Evolutionary conservation across 305 asterid genomes (phyloP).

Genomic region (Stenogyne calaminthoides): DNA sequence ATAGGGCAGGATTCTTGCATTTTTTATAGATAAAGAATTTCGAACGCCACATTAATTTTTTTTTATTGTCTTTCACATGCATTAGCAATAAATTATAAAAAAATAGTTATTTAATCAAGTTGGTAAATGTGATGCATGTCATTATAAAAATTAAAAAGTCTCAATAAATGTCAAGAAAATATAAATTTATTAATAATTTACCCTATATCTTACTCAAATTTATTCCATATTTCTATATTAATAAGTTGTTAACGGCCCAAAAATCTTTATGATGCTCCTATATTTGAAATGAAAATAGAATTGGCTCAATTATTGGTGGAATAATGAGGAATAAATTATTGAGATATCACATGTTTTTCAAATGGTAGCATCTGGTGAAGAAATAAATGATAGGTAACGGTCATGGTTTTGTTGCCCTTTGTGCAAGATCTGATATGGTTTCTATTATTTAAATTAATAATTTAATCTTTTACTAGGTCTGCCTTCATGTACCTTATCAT

Average conservation of each 20-base stretch:
- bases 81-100: too few species aligned
- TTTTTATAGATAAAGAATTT: too few species aligned
- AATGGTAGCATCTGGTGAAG: slow-evolving; percentile 11
- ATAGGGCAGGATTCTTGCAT: too few species aligned
- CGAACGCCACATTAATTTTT: too few species aligned
- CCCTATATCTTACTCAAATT: neutral
- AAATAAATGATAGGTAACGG: slow-evolving; percentile 35
- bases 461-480: slow-evolving; percentile 23
- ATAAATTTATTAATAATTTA: too few species aligned
- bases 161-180: too few species aligned
- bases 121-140: too few species aligned
- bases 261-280: neutral
- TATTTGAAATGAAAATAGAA: neutral
- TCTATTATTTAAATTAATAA: slow-evolving; percentile 9
- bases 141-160: too few species aligned
- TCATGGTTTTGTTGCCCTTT: slow-evolving; percentile 23
- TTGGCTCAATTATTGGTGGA: neutral
- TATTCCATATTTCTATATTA: neutral
- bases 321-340: neutral
- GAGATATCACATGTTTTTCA: neutral
- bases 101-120: too few species aligned
- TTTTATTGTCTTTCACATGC: too few species aligned
- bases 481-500: slow-evolving; percentile 11
- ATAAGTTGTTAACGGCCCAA: neutral
- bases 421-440: slow-evolving; percentile 20